Evolutionary conservation across 345 rosid species (phyloP).

Genomic region (Hirschfeldia incana): DNA sequence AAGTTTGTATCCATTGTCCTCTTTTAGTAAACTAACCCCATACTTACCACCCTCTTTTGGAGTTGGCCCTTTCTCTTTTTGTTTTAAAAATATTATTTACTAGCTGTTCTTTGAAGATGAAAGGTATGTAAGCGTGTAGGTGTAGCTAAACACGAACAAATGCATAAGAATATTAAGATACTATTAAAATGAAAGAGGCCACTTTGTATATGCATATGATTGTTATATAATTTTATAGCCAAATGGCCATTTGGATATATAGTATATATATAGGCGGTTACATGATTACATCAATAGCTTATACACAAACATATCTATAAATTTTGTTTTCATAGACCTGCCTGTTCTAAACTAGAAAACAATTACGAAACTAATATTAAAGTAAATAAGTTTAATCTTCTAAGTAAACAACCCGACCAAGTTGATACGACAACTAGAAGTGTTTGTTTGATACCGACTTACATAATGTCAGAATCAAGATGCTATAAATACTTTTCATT

Average conservation of each 20-base stretch:
- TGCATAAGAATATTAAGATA: neutral
- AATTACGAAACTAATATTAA: neutral
- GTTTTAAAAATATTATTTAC: neutral
- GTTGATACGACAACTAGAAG: slow-evolving; percentile 28
- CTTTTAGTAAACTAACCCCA: slow-evolving; percentile 28
- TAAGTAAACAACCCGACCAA: slow-evolving; percentile 35
- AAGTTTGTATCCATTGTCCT: neutral
- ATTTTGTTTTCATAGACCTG: slow-evolving; percentile 1
- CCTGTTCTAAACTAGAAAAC: slow-evolving; percentile 26
- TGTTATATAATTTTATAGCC: slow-evolving; percentile 4
- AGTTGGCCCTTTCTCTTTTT: neutral
- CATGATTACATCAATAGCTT: slow-evolving; percentile 2
- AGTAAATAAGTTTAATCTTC: slow-evolving; percentile 20
- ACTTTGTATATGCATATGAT: slow-evolving; percentile 24
- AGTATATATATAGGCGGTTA: slow-evolving; percentile 15
- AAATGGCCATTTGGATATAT: slow-evolving; percentile 23
- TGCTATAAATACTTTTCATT: slow-evolving; percentile 9
- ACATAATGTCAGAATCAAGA: slow-evolving; percentile 32
- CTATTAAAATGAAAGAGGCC: slow-evolving; percentile 5
- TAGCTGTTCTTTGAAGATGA: neutral
- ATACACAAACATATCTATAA: slow-evolving; percentile 7
- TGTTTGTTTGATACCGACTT: slow-evolving; percentile 35
- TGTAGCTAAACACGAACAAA: neutral
- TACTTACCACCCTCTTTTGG: slow-evolving; percentile 6
- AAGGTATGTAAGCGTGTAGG: neutral